phyloP scores from a whole-genome alignment of 2,329 filamentous ascomycete species.

The Stagonosporopsis vannaccii region DNA sequence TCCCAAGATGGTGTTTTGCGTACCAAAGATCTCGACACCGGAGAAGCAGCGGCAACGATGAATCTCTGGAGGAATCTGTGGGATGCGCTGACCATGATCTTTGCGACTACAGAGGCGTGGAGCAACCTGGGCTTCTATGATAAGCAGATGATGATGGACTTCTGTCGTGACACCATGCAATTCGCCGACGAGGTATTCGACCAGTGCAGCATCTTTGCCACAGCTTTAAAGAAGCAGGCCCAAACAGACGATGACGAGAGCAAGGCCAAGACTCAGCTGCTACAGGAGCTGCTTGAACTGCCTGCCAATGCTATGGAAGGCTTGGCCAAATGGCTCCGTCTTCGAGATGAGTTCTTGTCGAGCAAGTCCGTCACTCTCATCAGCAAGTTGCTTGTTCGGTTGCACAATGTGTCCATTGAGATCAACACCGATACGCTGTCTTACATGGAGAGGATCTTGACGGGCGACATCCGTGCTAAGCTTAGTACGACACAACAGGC shows the following conservation, averaged over 20 bases:
- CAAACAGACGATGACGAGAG: slow-evolving; percentile 46
- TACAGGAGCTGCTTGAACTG: slow-evolving; percentile 67
- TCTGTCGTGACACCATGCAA: slow-evolving; percentile 94
- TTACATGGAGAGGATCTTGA: slow-evolving; percentile 72
- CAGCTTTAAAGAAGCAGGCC: slow-evolving; percentile 63
- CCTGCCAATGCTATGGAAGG: slow-evolving; percentile 70
- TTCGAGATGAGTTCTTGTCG: slow-evolving; percentile 87
- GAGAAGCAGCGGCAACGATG: slow-evolving; percentile 71
- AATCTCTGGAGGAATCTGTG: slow-evolving; percentile 87
- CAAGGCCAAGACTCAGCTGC: slow-evolving; percentile 41
- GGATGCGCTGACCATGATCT: slow-evolving; percentile 80
- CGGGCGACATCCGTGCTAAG: slow-evolving; percentile 75
- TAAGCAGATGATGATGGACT: slow-evolving; percentile 83
- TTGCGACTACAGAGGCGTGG: slow-evolving; percentile 84
- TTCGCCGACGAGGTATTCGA: slow-evolving; percentile 86
- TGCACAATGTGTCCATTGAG: slow-evolving; percentile 79
- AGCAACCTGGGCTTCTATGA: slow-evolving; percentile 70
- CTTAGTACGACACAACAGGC: slow-evolving; percentile 83
- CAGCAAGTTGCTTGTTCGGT: slow-evolving; percentile 79
- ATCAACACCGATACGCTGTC: slow-evolving; percentile 67
- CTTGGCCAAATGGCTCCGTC: slow-evolving; percentile 86
- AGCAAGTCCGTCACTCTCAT: slow-evolving; percentile 82
- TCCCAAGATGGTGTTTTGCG: slow-evolving; percentile 69
- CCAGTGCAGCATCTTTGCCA: slow-evolving; percentile 83
- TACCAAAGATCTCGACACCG: slow-evolving; percentile 63